Percentiles rank a stretch among this genome's conserved stretches.
Evolutionary conservation across 345 rosid species (phyloP).

Genomic region (Cardamine occulta): DNA sequence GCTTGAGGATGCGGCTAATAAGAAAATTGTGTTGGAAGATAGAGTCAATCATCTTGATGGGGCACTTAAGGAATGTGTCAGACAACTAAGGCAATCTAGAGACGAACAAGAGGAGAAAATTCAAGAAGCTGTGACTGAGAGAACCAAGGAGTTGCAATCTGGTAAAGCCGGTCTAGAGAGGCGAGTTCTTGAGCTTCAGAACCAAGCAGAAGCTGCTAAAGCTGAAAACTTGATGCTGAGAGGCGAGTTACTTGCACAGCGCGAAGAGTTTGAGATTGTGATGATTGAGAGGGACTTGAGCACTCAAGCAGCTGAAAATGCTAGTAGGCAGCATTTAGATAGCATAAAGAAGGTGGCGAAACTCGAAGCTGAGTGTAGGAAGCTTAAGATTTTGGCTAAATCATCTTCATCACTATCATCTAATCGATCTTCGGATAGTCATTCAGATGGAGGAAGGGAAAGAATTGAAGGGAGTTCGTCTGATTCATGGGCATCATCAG

Average conservation of each 20-base stretch:
- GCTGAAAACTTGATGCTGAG: not conserved
- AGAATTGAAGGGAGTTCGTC: conserved; percentile 57
- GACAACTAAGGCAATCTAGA: conserved; percentile 80
- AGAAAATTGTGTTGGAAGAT: conserved; percentile 64
- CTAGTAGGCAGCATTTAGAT: conserved; percentile 83
- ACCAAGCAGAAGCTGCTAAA: conserved; percentile 3
- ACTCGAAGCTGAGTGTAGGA: conserved; percentile 86
- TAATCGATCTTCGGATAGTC: conserved; percentile 61
- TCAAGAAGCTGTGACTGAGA: conserved; percentile 55
- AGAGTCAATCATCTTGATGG: conserved; percentile 80
- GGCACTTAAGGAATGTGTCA: conserved; percentile 91
- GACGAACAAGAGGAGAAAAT: conserved; percentile 73
- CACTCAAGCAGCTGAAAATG: conserved; percentile 82
- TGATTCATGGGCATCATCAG: conserved; percentile 57
- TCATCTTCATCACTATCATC: conserved; percentile 41
- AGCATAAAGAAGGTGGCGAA: conserved; percentile 87
- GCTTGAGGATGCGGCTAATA: conserved; percentile 54
- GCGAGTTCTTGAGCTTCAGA: conserved; percentile 43
- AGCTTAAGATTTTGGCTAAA: not conserved
- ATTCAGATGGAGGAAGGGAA: conserved; percentile 64
- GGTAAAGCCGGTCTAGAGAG: conserved; percentile 58
- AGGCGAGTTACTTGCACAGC: conserved; percentile 57
- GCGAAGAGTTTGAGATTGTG: conserved; percentile 74
- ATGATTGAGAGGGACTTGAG: conserved; percentile 81
- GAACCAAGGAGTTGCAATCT: conserved; percentile 56